These are phyloP conservation scores for Aphanomyces invadans DNA, from an alignment of 352 stramenopile species.

Conservation along the genomic window DNA sequence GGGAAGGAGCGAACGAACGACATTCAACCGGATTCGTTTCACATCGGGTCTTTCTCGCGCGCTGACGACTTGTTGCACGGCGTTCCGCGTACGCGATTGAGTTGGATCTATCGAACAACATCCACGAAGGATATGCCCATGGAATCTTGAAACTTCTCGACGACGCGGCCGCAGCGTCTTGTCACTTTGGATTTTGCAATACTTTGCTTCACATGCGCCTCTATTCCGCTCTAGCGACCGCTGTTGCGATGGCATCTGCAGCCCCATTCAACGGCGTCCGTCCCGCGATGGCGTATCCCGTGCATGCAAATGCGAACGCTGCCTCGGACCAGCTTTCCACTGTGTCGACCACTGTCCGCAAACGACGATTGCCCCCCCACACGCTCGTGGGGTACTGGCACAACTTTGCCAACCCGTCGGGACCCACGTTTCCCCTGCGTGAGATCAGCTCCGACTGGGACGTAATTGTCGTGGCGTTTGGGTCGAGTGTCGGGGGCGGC, in stretches of 20 bases:
- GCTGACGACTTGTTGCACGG: no score
- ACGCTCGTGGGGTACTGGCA: constrained; percentile 22
- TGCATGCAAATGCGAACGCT: neutral
- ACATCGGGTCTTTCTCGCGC: no score
- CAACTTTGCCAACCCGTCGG: constrained; percentile 22
- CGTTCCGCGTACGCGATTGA: no score
- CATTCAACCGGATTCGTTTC: no score
- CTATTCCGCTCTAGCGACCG: neutral
- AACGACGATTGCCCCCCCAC: neutral
- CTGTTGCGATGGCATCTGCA: neutral
- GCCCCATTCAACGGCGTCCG: no score
- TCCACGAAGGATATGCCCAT: no score
- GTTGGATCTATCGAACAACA: no score
- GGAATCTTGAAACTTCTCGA: no score
- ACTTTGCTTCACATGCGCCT: neutral
- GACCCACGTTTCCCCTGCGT: constrained; percentile 3
- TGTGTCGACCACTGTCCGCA: neutral
- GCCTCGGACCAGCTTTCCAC: no score
- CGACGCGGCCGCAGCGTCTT: no score
- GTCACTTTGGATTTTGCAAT: neutral
- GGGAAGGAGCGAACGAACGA: no score
- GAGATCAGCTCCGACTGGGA: constrained; percentile 11
- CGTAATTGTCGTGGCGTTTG: constrained; percentile 19
- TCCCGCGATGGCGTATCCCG: no score
- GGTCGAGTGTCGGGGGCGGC: neutral